Evolutionary conservation across 305 asterid species (phyloP).

Genomic region (Solanum aculeatissimum): DNA sequence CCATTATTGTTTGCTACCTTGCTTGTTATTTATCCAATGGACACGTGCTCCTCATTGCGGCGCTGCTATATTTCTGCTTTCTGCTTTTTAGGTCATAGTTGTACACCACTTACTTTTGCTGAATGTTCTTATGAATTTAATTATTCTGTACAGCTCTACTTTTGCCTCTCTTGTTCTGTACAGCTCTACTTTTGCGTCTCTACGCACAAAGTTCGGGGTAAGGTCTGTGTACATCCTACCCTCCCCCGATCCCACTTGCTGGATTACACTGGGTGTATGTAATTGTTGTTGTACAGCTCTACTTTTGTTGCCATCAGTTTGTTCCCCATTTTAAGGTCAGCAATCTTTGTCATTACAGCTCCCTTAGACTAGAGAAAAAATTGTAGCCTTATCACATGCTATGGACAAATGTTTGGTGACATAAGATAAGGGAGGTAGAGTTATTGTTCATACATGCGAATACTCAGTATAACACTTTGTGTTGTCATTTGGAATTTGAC

Average conservation of each 20-base stretch:
- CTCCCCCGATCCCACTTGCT: not conserved
- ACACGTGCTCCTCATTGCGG: not conserved
- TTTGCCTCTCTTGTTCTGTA: not conserved
- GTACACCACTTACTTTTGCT: not conserved
- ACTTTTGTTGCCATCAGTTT: not conserved
- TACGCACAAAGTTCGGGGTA: not conserved
- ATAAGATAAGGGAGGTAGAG: not conserved
- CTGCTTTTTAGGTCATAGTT: not conserved
- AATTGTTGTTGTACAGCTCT: not conserved
- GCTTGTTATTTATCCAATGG: not conserved
- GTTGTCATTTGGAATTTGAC: not conserved
- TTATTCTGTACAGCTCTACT: not conserved
- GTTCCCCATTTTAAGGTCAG: not conserved
- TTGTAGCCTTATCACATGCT: not conserved
- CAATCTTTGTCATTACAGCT: not conserved
- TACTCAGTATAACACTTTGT: not conserved
- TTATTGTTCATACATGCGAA: not conserved
- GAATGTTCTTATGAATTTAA: not conserved
- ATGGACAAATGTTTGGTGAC: not conserved
- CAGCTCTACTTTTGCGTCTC: not conserved
- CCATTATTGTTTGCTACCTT: not conserved
- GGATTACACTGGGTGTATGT: not conserved
- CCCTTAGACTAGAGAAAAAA: not conserved
- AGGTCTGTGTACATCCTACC: not conserved
- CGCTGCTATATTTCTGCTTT: not conserved